Percentiles rank a stretch among this genome's conserved stretches.
Conservation (phyloP, 169 alveolate species). For the Babesia sp. region DNA sequence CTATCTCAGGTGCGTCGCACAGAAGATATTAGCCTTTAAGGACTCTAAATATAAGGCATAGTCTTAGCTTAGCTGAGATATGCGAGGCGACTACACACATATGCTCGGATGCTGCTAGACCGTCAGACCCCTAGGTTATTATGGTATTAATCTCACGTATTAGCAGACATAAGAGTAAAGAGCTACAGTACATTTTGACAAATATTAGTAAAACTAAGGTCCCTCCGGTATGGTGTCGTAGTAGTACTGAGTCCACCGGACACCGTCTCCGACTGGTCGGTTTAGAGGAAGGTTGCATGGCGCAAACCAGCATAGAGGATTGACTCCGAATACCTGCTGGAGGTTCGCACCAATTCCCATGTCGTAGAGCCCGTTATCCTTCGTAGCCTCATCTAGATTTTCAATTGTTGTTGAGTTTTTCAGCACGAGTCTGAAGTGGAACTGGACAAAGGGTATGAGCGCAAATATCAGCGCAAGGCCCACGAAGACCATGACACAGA, state of each 20-base stretch:
- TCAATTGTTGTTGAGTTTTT: constrained; percentile 86
- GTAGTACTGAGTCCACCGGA: constrained; percentile 82
- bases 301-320: constrained; percentile 86
- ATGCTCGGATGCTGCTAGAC: too few relatives aligned
- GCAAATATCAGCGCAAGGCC: constrained; percentile 76
- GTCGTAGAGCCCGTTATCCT: constrained; percentile 81
- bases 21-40: too few relatives aligned
- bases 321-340: constrained; percentile 83
- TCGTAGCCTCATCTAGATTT: constrained; percentile 79
- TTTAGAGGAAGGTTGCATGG: constrained; percentile 83
- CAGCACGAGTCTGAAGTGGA: constrained; percentile 78
- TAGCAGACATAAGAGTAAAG: too few relatives aligned
- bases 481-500: constrained; percentile 64
- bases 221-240: constrained; percentile 61
- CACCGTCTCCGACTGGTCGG: constrained; percentile 90
- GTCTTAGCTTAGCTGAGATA: too few relatives aligned
- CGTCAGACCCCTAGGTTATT: too few relatives aligned
- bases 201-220: constrained; percentile 39
- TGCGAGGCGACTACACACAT: too few relatives aligned
- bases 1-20: too few relatives aligned
- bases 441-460: constrained; percentile 82
- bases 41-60: too few relatives aligned
- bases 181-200: too few relatives aligned
- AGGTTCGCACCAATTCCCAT: constrained; percentile 83
- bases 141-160: too few relatives aligned